Evolutionary conservation across 2,329 filamentous ascomycete species (phyloP).

Genomic region (Lomentospora prolificans): DNA sequence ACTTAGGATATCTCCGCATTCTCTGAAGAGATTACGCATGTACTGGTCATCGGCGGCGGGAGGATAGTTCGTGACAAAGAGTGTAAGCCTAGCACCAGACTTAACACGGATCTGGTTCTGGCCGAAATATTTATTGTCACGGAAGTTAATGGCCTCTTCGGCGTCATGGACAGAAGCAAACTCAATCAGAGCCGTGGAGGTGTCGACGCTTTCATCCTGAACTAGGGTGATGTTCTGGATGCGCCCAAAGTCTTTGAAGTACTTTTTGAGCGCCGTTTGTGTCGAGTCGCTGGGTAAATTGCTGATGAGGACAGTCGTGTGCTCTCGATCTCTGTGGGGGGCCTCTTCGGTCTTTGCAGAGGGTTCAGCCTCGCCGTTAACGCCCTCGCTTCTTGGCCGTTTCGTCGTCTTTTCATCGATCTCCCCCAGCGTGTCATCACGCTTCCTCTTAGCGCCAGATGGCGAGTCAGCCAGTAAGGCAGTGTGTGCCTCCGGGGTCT

Average conservation of each 20-base stretch:
- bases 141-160: slow-evolving; percentile 69
- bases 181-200: slow-evolving; percentile 69
- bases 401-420: slow-evolving; percentile 47
- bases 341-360: slow-evolving; percentile 20
- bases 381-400: slow-evolving; percentile 46
- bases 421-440: slow-evolving; percentile 35
- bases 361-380: slow-evolving; percentile 17
- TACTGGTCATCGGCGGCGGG: slow-evolving; percentile 62
- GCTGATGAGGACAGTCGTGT: slow-evolving; percentile 73
- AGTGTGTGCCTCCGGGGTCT: background rate
- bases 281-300: slow-evolving; percentile 63
- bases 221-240: slow-evolving; percentile 69
- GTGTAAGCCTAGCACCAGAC: slow-evolving; percentile 65
- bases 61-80: slow-evolving; percentile 89
- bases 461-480: slow-evolving; percentile 21
- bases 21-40: slow-evolving; percentile 57
- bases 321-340: slow-evolving; percentile 77
- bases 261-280: slow-evolving; percentile 69
- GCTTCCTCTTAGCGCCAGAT: slow-evolving; percentile 59
- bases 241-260: slow-evolving; percentile 83
- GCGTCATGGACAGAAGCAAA: slow-evolving; percentile 76
- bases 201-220: slow-evolving; percentile 47
- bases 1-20: slow-evolving; percentile 73
- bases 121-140: slow-evolving; percentile 71
- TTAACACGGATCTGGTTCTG: slow-evolving; percentile 64